A percentile compares a stretch with the other conserved stretches of the same genome.
phyloP scores from a whole-genome alignment of 805 yeast genomes.

The Candida corydali region DNA sequence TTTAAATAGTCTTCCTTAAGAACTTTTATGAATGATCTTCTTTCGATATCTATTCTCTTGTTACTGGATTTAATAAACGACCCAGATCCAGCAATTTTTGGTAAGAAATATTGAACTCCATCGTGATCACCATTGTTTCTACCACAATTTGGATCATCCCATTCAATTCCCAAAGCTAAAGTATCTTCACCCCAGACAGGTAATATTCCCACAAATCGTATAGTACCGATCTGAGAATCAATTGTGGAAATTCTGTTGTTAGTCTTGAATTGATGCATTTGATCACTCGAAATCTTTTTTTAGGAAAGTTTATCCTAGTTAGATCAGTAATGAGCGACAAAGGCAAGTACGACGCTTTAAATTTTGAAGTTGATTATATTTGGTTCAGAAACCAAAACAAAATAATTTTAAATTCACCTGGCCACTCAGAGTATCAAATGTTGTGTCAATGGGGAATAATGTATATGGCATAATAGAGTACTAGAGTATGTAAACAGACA shows the following conservation, averaged over 20 bases:
- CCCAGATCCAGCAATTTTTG: constrained; percentile 42
- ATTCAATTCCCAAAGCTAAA: constrained; percentile 72
- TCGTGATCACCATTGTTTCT: constrained; percentile 62
- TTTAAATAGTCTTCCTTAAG: constrained; percentile 27
- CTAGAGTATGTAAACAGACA: too few relatives aligned
- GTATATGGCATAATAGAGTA: too few relatives aligned
- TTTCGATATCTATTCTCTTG: constrained; percentile 22
- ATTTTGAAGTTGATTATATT: too few relatives aligned
- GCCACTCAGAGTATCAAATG: too few relatives aligned
- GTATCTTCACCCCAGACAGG: constrained; percentile 56
- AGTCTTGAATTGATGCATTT: background rate
- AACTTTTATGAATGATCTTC: constrained; percentile 43
- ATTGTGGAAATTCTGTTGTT: constrained; percentile 23
- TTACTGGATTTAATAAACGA: constrained; percentile 55
- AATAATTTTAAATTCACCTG: too few relatives aligned
- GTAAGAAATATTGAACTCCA: constrained; percentile 53
- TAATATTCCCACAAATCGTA: constrained; percentile 56
- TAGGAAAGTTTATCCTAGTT: too few relatives aligned
- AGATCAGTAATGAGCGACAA: too few relatives aligned
- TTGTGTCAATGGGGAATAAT: too few relatives aligned
- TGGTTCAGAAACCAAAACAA: too few relatives aligned
- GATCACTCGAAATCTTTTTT: too few relatives aligned
- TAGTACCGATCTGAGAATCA: constrained; percentile 54
- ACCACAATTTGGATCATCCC: constrained; percentile 74
- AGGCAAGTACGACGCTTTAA: too few relatives aligned